Evolutionary conservation across 352 stramenopile genomes (phyloP), one percentile per base, ranked within the genome.

Genomic region (Pythium aquatile): DNA sequence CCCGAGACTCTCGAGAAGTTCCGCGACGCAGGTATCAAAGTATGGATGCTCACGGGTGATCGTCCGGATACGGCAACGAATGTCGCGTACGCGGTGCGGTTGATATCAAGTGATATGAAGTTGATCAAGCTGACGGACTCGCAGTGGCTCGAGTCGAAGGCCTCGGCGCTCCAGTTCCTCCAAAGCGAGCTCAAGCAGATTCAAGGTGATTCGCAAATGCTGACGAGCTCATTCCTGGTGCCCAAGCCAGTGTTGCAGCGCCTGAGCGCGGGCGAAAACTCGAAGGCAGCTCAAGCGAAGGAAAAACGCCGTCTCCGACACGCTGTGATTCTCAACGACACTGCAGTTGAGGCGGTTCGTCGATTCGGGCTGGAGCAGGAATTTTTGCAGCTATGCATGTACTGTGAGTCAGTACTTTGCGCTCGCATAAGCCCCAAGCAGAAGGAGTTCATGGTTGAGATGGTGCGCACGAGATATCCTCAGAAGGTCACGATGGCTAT

Each of bases 371-470:
- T 90, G 8, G 75, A 88, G 58, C 61, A 56, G 10, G 71, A 83
- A 24, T 78, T 89, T 49, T 61, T 89, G 9, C 55, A 70, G 5
- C 51, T 86, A 1, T 87, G 76, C 16, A 76, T 76, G 72, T 96
- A 68, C 71, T 98, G 92, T 58, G 79, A 97, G 33, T 96, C 93
- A 24, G 96, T 99, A 1, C 94, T 99, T 57, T 97, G 94, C 46
- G 98, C 94, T 42, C 88, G 97, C 42, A 97, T 99, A 9, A 98
- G 87, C 59, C 97, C 97, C 13, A 94, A 97, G 61, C 97, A 99
- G 75, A 99, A 99, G 66, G 91, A 97, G 13, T 79, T 98, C n/a
- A 84, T 99, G 11, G 91, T 99, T 10, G 85, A 93, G 32, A 88
- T 99, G 70, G 94, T 99, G 24, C 81, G 79, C 8, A 66, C 49